A percentile compares a stretch with the other conserved stretches of the same genome.
These are phyloP conservation scores for Cicer bijugum DNA, from an alignment of 306 rosid genomes.

Conservation along the genomic window DNA sequence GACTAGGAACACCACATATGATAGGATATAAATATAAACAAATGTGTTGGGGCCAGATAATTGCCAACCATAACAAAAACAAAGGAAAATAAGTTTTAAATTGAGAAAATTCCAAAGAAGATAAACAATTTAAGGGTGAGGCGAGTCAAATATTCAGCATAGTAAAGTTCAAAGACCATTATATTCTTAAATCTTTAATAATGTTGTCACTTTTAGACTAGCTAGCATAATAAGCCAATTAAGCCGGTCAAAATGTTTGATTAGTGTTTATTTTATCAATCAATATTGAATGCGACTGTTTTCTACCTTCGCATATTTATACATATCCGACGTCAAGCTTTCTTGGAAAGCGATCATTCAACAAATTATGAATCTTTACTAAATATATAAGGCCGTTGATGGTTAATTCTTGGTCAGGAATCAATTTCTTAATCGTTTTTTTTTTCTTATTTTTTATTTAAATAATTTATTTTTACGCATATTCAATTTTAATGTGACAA, in stretches of 20 bases:
- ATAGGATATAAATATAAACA: constrained; percentile 9
- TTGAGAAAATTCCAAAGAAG: constrained; percentile 37
- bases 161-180: constrained; percentile 37
- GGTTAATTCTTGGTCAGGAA: no score
- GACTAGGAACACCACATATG: constrained; percentile 11
- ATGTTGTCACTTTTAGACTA: constrained; percentile 36
- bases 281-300: constrained; percentile 30
- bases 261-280: neutral
- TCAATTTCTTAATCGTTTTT: no score
- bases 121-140: constrained; percentile 11
- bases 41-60: constrained; percentile 36
- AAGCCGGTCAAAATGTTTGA: constrained; percentile 17
- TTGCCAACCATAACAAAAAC: neutral
- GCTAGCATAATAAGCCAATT: constrained; percentile 15
- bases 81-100: neutral
- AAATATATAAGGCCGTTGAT: no score
- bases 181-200: constrained; percentile 45
- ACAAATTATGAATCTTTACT: no score
- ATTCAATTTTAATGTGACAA: no score
- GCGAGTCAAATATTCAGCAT: constrained; percentile 31
- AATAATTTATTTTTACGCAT: no score
- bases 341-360: neutral
- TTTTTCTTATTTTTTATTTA: no score
- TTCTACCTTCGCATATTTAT: constrained; percentile 6
- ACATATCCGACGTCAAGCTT: neutral